These are phyloP conservation scores for Colletotrichum cereale DNA, from an alignment of 2,329 filamentous ascomycete species.

Conservation along the genomic window DNA sequence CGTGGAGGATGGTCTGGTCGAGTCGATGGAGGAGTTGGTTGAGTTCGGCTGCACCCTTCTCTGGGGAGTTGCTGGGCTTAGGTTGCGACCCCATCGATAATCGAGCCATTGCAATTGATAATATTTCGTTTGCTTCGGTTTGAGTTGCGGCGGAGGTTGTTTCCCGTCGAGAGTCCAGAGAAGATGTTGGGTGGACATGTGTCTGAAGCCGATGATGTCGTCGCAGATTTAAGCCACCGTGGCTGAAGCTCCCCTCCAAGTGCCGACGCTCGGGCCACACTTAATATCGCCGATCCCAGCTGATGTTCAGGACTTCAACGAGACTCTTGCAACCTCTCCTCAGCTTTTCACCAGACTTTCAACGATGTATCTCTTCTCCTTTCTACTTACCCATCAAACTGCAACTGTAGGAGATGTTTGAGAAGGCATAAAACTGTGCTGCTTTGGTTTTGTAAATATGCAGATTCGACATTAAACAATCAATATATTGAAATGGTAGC, in stretches of 20 bases:
- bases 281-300: not conserved
- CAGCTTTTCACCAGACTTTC: not conserved
- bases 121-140: not conserved
- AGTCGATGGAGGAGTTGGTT: conserved; percentile 74
- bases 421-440: too few relatives aligned
- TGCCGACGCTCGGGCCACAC: conserved; percentile 28
- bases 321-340: not conserved
- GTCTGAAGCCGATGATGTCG: conserved; percentile 39
- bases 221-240: conserved; percentile 40
- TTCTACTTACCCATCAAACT: not conserved
- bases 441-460: not conserved
- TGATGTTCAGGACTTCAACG: not conserved
- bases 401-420: fast-evolving
- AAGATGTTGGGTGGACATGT: conserved; percentile 19
- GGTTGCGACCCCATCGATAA: conserved; percentile 25
- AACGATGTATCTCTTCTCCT: not conserved
- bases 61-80: conserved; percentile 41
- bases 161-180: not conserved
- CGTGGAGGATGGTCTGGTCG: conserved; percentile 73
- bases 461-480: not conserved
- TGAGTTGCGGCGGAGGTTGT: not conserved
- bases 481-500: not conserved
- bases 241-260: conserved; percentile 40
- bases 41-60: conserved; percentile 62
- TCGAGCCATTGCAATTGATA: conserved; percentile 28